Evolutionary conservation across 495 filamentous ascomycete genomes (phyloP), one percentile per base, ranked within the genome.

Genomic region (Niebla homalea): DNA sequence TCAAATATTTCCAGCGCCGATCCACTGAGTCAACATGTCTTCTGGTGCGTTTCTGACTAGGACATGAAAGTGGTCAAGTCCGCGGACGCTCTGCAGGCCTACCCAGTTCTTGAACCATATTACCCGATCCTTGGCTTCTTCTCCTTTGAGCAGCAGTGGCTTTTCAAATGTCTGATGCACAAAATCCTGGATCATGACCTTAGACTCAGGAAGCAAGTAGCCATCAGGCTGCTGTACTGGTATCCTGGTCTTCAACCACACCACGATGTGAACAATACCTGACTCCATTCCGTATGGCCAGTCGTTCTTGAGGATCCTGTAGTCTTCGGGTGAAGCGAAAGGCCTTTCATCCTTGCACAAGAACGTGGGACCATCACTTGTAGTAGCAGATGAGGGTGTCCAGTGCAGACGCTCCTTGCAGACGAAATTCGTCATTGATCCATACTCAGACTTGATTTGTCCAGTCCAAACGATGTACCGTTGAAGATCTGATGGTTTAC

Each of bases 61-160:
- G 18, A 60, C 55, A 67, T 80, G 77, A 5, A 82, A 62, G 66
- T 80, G 84, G 47, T 87, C 84, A 41, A 88, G 62, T 6, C 76
- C 71, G 48, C 80, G 68, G 43, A 89, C 83, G 59, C 83, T 87
- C 66, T 88, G 84, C 58, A 87, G 63, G 25, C 70, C 72, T 48
- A 74, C 75, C 81, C 83, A 87, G 55, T 89, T 89, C 71, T 86
- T 87, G 60, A 88, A 88, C 80, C 81, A 89, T 54, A 84, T 53
- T 45, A 88, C 82, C 36, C 69, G 72, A 3, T 75, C 71, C 36
- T 69, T 63, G 18, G 67, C 71, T 7, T 61, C 66, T 37, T 37
- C 38, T 6, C 67, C 62, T 59, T 12, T 22, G 0, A 62, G 60
- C 0, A 68, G 73, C 18, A 84, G 62, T n/a, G 61, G 65, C 25